Percentiles rank a stretch among this genome's conserved stretches.
Conservation (phyloP, 768 basidiomycete species). For the Heimioporus sp. region DNA sequence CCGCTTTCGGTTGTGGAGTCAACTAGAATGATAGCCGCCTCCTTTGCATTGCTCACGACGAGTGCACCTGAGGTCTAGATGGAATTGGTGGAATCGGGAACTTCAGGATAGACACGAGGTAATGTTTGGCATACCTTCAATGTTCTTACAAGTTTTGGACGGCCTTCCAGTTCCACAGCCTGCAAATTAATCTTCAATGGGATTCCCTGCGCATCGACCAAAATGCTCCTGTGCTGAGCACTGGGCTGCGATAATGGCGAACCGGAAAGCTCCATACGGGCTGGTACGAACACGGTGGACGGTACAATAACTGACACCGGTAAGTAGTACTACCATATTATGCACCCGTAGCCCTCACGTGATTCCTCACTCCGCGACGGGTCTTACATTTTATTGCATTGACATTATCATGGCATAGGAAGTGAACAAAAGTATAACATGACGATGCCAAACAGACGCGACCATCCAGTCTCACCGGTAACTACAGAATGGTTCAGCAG, state of each 20-base stretch:
- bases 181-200: slow-evolving; percentile 56
- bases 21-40: slow-evolving; percentile 59
- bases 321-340: too few species aligned
- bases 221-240: slow-evolving; percentile 27
- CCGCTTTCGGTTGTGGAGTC: slow-evolving; percentile 52
- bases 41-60: slow-evolving; percentile 48
- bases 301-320: too few species aligned
- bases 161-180: slow-evolving; percentile 47
- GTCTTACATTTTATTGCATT: slow-evolving; percentile 34
- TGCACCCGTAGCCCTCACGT: slow-evolving; percentile 6
- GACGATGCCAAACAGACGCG: slow-evolving; percentile 40
- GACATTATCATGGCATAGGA: slow-evolving; percentile 34
- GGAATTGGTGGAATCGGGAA: slow-evolving; percentile 5
- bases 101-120: neutral
- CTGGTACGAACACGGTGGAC: neutral
- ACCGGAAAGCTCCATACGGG: slow-evolving; percentile 19
- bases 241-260: slow-evolving; percentile 12
- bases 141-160: slow-evolving; percentile 50
- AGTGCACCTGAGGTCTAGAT: slow-evolving; percentile 55
- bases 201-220: slow-evolving; percentile 38
- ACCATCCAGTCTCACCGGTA: slow-evolving; percentile 50
- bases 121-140: slow-evolving; percentile 40
- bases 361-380: neutral
- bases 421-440: slow-evolving; percentile 42
- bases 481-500: slow-evolving; percentile 41